Base-by-base conservation (phyloP, 306 rosid genomes). In the Parietaria judaica region DNA sequence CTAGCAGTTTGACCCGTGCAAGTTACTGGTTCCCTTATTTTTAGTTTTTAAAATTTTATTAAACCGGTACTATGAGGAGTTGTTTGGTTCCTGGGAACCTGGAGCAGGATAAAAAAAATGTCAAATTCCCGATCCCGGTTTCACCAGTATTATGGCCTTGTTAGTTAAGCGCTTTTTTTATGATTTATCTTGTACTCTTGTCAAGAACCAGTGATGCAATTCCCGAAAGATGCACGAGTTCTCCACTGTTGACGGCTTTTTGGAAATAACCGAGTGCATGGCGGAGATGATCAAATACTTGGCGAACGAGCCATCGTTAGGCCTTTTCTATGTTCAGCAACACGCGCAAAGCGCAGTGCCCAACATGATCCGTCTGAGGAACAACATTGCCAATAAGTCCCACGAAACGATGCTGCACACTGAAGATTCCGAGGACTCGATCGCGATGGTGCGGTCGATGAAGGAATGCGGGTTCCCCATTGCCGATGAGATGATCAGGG, bases 291-390 rank as follows among this genome's bases (percentile, higher is more conserved):
- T 81, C 43, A 92, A 82, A 61, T 80, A 76, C 12, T 71, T 84
- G 50, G 95, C 96, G 36, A 86, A 92, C 49, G 96, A 92, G 79
- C 99, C 96, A 10, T 88, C 96, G 14, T 80, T 80, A 16, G 99
- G 99, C 69, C 90, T 92, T 68, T 88, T 75, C 86, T 92, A 71
- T 62, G 61, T 88, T 71, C 99, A 92, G 73, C 96, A 92, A 65
- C 98, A 92, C 67, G 72, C 85, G 52, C 89, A 86, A 66, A 88
- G 82, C 60, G 86, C 89, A 16, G 92, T 82, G 54, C 90, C 98
- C 36, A 82, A 80, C 63, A 70, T 86, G 15, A 34, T 80, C 38
- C 68, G 70, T 63, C 81, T 71, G 15, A 79, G 75, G 69, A 82
- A 79, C 70, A 63, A 77, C 31, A 51, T 92, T 5, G 73, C 54